phyloP scores from a whole-genome alignment of 495 filamentous ascomycete genomes.

The Penicillium canariense region DNA sequence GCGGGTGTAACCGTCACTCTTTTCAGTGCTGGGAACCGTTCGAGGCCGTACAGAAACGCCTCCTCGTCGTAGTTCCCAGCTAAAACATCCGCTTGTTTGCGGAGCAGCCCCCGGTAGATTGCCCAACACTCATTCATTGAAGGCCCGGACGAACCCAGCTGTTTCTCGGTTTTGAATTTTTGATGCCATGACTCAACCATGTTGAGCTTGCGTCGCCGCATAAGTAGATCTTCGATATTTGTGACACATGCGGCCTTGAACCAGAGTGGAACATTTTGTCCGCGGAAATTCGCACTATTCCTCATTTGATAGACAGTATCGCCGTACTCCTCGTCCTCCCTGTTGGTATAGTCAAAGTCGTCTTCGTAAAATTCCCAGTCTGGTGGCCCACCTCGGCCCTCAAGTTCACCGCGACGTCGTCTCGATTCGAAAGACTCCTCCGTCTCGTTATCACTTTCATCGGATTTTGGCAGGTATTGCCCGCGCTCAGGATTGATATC shows the following conservation, averaged over 20 bases:
- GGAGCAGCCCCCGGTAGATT: constrained; percentile 19
- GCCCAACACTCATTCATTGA: constrained; percentile 11
- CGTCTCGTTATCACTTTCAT: too few species aligned
- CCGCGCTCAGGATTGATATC: too few species aligned
- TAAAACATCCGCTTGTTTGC: constrained; percentile 20
- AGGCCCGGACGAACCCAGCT: background rate
- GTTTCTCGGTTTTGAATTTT: background rate
- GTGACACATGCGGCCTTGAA: constrained; percentile 11
- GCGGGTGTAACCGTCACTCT: constrained; percentile 7
- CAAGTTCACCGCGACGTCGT: too few species aligned
- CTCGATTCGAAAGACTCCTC: too few species aligned
- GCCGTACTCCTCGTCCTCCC: constrained; percentile 4
- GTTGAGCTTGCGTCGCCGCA: constrained; percentile 2
- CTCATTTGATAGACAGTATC: constrained; percentile 5
- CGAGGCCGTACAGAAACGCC: constrained; percentile 6
- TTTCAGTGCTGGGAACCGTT: constrained; percentile 8
- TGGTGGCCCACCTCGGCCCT: too few species aligned
- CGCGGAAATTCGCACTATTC: constrained; percentile 9
- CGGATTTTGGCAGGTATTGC: too few species aligned
- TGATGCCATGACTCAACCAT: constrained; percentile 2
- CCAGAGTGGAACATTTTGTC: constrained; percentile 10
- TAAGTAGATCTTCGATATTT: constrained; percentile 4
- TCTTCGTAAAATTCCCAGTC: too few species aligned
- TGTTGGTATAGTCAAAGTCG: constrained; percentile 4
- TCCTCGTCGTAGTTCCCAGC: constrained; percentile 8